Percentiles rank a stretch among this genome's conserved stretches.
Evolutionary conservation across 2,329 filamentous ascomycete genomes (phyloP).

Genomic region (Plenodomus biglobosus): DNA sequence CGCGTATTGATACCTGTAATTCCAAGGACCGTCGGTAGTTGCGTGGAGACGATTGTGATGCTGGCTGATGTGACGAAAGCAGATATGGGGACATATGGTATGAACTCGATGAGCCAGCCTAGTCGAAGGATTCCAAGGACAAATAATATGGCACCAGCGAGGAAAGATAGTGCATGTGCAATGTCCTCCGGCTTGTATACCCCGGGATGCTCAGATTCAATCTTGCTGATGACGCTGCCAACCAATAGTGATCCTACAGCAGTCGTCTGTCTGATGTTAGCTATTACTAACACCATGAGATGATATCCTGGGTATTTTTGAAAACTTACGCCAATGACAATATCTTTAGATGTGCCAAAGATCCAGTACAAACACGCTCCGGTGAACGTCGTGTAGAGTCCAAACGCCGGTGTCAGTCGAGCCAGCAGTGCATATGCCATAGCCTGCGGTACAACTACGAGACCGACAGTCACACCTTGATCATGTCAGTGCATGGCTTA

Average conservation of each 20-base stretch:
- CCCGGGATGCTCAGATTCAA: conserved; percentile 59
- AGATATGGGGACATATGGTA: conserved; percentile 84
- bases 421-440: conserved; percentile 93
- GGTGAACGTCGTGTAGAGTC: conserved; percentile 93
- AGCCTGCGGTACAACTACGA: conserved; percentile 85
- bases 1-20: conserved; percentile 72
- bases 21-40: conserved; percentile 78
- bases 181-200: conserved; percentile 63
- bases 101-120: conserved; percentile 91
- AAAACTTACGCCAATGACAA: conserved; percentile 80
- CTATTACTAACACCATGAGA: not conserved
- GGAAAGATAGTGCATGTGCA: conserved; percentile 75
- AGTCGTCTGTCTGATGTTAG: conserved; percentile 63
- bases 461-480: conserved; percentile 62
- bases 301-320: not conserved
- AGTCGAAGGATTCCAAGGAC: conserved; percentile 76
- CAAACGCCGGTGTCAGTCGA: conserved; percentile 73
- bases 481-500: not conserved
- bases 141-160: conserved; percentile 75
- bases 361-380: conserved; percentile 94
- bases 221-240: conserved; percentile 72
- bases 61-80: conserved; percentile 98
- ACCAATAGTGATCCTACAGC: conserved; percentile 91
- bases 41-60: conserved; percentile 81
- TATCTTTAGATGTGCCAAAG: conserved; percentile 96